Evolutionary conservation across 768 basidiomycete genomes (phyloP).

Genomic region (Trametes punicea): DNA sequence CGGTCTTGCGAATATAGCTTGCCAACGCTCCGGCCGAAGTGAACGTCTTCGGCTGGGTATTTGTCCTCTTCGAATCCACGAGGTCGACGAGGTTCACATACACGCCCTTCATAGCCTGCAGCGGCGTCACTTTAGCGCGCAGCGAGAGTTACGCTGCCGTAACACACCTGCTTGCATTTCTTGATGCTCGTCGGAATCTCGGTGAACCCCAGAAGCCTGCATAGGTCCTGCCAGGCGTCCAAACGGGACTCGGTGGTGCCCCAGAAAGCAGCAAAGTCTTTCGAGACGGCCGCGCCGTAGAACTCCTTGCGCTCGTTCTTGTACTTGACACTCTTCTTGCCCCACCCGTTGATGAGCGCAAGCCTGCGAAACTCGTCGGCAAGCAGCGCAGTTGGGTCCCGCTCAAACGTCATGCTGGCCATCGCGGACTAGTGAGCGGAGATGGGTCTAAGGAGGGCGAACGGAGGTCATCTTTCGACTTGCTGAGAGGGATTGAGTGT

Average conservation of each 20-base stretch:
- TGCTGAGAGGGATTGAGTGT: too few relatives aligned
- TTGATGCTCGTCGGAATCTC: background rate
- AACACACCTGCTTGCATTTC: background rate
- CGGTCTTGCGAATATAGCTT: background rate
- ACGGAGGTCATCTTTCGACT: too few relatives aligned
- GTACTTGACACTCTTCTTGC: background rate
- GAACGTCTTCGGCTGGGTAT: background rate
- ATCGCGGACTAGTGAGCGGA: too few relatives aligned
- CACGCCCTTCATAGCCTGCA: background rate
- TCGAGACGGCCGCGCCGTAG: background rate
- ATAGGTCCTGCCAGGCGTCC: slow-evolving; percentile 1
- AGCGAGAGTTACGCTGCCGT: background rate
- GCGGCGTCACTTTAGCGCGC: background rate
- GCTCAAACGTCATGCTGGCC: background rate
- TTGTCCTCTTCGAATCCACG: background rate
- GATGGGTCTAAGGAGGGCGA: too few relatives aligned
- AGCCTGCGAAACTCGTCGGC: background rate
- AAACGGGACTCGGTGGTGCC: background rate
- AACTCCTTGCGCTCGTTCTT: background rate
- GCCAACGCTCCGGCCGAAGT: background rate
- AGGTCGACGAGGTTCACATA: slow-evolving; percentile 4
- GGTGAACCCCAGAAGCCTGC: background rate
- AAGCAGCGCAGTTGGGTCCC: background rate
- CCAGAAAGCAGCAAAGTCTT: slow-evolving; percentile 1
- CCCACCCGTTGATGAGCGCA: background rate